Conservation (phyloP, 2,329 filamentous ascomycete species). For the Pestalotiopsis sp. region DNA sequence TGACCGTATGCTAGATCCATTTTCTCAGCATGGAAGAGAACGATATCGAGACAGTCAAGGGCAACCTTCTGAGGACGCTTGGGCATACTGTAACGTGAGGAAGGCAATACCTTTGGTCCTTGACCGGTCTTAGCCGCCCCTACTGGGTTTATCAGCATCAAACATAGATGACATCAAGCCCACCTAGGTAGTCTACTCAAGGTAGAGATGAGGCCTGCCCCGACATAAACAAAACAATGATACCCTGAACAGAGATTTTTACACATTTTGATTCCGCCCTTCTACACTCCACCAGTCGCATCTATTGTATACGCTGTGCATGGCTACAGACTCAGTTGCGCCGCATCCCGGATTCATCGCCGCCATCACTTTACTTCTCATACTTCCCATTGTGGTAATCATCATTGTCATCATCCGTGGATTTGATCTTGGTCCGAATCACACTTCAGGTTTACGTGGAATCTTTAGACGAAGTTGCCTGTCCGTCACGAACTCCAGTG, state of each 20-base stretch:
- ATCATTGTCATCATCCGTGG: constrained; percentile 10
- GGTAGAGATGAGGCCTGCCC: not conserved
- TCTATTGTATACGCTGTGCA: not conserved
- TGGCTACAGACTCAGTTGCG: not conserved
- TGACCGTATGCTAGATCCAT: constrained; percentile 56
- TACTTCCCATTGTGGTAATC: not conserved
- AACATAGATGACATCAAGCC: not conserved
- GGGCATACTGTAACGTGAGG: not conserved
- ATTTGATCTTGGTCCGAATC: constrained; percentile 8
- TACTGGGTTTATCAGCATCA: not conserved
- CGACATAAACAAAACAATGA: not conserved
- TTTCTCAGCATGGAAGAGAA: constrained; percentile 66
- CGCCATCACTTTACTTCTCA: not conserved
- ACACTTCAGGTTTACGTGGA: not conserved
- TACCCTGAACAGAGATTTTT: not conserved
- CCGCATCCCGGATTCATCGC: constrained; percentile 11
- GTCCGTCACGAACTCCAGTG: not conserved
- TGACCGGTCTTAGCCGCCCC: not conserved
- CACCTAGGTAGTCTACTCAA: not conserved
- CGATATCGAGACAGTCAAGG: constrained; percentile 60
- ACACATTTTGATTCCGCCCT: not conserved
- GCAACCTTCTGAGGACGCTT: constrained; percentile 56
- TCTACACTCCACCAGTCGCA: not conserved
- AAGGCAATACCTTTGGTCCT: not conserved
- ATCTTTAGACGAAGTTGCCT: not conserved